Percentiles rank a stretch among this genome's conserved stretches.
Conservation (phyloP, 148 eudicot species). For the Beta vulgaris region DNA sequence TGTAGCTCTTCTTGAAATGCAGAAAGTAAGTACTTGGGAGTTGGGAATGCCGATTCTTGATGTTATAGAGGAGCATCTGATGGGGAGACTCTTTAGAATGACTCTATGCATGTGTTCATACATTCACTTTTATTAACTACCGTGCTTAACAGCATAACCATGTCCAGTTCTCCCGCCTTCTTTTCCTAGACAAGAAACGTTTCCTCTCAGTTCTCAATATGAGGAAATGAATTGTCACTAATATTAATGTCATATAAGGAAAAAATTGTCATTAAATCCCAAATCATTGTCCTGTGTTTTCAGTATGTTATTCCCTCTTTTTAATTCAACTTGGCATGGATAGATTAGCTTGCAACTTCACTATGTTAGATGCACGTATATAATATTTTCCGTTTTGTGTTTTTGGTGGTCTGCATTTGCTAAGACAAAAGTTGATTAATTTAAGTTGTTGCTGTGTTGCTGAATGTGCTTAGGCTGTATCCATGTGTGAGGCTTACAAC, state of each 20-base stretch:
- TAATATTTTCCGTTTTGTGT: not conserved
- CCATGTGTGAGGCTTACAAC: slow-evolving; percentile 14
- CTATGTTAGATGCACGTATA: not conserved
- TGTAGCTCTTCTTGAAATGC: not conserved
- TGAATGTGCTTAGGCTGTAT: slow-evolving; percentile 22
- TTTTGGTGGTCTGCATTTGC: not conserved
- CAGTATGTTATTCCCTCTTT: not conserved
- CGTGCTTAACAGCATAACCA: not conserved
- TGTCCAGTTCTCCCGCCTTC: not conserved
- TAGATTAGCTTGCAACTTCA: not conserved
- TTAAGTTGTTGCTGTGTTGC: not conserved
- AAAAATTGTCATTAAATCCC: not conserved
- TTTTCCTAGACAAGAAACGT: not conserved
- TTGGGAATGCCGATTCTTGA: not conserved
- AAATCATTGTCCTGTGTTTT: not conserved
- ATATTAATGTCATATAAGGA: not conserved
- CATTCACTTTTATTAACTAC: not conserved
- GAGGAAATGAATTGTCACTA: not conserved
- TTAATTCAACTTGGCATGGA: not conserved
- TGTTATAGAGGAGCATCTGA: not conserved
- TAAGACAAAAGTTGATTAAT: not conserved
- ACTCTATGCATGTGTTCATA: not conserved
- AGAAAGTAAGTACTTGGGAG: not conserved
- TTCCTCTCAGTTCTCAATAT: not conserved
- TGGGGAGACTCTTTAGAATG: not conserved